Evolutionary conservation across 2,329 filamentous ascomycete genomes (phyloP).

Genomic region (Chalaropsis thielavioides): DNA sequence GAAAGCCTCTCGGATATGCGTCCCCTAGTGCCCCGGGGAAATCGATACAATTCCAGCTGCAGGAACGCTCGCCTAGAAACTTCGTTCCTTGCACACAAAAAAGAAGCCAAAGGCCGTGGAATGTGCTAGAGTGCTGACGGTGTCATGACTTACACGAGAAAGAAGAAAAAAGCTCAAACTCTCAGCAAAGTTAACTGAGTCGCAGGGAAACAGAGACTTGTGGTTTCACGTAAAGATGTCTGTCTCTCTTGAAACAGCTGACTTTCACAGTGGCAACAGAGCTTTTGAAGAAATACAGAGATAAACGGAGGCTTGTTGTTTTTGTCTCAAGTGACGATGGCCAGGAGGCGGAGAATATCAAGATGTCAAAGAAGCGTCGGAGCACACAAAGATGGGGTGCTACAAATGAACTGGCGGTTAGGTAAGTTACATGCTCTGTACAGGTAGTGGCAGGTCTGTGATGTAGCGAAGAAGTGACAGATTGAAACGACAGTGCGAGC

Average conservation of each 20-base stretch:
- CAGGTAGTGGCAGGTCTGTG: not conserved
- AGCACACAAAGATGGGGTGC: not conserved
- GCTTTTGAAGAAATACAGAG: not conserved
- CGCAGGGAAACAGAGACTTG: not conserved
- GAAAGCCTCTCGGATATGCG: not conserved
- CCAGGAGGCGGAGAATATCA: not conserved
- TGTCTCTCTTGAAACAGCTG: not conserved
- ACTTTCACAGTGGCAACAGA: not conserved
- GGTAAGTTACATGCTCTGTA: not conserved
- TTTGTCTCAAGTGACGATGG: too few relatives aligned
- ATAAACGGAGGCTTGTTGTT: too few relatives aligned
- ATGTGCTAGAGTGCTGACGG: not conserved
- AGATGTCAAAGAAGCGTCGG: not conserved
- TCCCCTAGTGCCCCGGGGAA: not conserved
- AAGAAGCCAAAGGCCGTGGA: not conserved
- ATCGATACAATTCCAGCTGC: slow-evolving; percentile 4
- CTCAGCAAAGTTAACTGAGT: not conserved
- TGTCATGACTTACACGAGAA: not conserved
- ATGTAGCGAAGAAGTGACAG: too few relatives aligned
- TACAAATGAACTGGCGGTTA: not conserved
- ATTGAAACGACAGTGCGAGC: not conserved
- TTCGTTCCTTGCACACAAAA: not conserved
- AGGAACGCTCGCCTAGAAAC: not conserved
- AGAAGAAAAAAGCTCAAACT: not conserved
- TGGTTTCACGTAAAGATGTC: not conserved